A percentile compares a stretch with the other conserved stretches of the same genome.
Conservation (phyloP, 2,329 filamentous ascomycete species). For the Cordyceps militaris region DNA sequence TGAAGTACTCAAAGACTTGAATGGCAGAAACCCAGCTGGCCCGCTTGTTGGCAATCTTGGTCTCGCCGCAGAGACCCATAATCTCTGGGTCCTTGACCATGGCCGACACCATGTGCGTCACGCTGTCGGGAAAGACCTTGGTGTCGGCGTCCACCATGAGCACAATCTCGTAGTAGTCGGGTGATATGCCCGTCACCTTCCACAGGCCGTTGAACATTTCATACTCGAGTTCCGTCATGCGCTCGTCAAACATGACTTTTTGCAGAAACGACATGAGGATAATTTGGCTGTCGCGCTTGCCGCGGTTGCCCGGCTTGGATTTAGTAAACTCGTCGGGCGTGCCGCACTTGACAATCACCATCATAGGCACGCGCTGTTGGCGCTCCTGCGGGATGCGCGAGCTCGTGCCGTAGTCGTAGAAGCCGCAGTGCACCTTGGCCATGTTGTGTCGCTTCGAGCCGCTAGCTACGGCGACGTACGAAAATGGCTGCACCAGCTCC, state of each 20-base stretch:
- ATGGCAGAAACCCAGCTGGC: slow-evolving; percentile 95
- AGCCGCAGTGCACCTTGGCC: slow-evolving; percentile 96
- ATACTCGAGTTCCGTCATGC: slow-evolving; percentile 98
- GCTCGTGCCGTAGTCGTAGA: slow-evolving; percentile 88
- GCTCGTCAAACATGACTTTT: slow-evolving; percentile 99
- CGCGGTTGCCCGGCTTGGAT: slow-evolving; percentile 90
- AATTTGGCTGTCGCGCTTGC: slow-evolving; percentile 98
- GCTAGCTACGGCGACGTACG: slow-evolving; percentile 92
- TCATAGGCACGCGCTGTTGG: slow-evolving; percentile 96
- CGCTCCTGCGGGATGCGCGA: slow-evolving; percentile 75
- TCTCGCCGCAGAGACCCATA: slow-evolving; percentile 98
- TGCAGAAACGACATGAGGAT: slow-evolving; percentile 99
- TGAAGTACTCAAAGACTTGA: slow-evolving; percentile 99
- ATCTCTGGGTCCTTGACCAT: slow-evolving; percentile 99
- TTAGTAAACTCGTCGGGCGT: slow-evolving; percentile 77
- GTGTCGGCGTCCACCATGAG: slow-evolving; percentile 99
- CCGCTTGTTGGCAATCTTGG: slow-evolving; percentile 98
- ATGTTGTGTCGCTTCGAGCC: slow-evolving; percentile 98
- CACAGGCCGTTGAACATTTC: slow-evolving; percentile 99
- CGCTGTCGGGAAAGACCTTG: slow-evolving; percentile 95
- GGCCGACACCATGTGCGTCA: slow-evolving; percentile 97
- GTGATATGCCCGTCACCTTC: slow-evolving; percentile 97
- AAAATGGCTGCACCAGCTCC: slow-evolving; percentile 81
- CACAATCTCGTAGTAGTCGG: slow-evolving; percentile 95
- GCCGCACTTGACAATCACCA: slow-evolving; percentile 91